Evolutionary conservation across 2,329 filamentous ascomycete species (phyloP), one percentile per base, ranked within the genome.

Genomic region (Colletotrichum lindemuthianum): DNA sequence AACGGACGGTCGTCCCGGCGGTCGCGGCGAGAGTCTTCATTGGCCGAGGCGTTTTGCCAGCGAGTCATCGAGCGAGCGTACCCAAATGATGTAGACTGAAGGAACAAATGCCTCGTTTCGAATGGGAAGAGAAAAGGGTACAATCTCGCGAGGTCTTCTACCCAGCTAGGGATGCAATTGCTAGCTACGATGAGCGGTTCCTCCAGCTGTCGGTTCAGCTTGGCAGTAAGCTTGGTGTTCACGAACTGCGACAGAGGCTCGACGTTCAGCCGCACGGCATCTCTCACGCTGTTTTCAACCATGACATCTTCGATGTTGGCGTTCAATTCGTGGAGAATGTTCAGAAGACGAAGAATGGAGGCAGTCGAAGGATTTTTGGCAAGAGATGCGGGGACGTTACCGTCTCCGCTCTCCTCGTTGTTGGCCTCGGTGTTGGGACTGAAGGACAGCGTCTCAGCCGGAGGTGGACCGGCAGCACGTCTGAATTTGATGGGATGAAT

Each of bases 111-210:
- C 11, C 96, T 89, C 1, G 96, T 98, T 81, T 99, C 96, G 72
- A 99, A 99, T 2, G 96, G 96, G 76, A 99, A 99, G 11, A 99
- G 81, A 84, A 99, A 99, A 1, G 96, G 95, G 74, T 97, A 99
- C 2, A 96, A 83, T 39, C 96, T 90, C 9, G 96, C 93, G 55
- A 99, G 81, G 73, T 99, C 96, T 77, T 98, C 95, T 66, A 93
- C 96, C 96, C 96, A 99, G 73, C 87, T 93, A 4, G 96, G 96
- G 41, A 99, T 83, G 75, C 96, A 99, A 73, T 95, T 97, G 79
- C 96, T 98, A 4, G 96, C 96, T 54, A 99, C 96, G 69, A 99
- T 96, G 68, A 99, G 81, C 9, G 96, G 96, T 78, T 99, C 96
- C 74, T 99, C 96, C 11, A 99, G 82, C 76, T 99, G 96, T 34